Evolutionary conservation across 257 asterid genomes (phyloP), one percentile per base, ranked within the genome.

Genomic region (Nicotiana attenuata): DNA sequence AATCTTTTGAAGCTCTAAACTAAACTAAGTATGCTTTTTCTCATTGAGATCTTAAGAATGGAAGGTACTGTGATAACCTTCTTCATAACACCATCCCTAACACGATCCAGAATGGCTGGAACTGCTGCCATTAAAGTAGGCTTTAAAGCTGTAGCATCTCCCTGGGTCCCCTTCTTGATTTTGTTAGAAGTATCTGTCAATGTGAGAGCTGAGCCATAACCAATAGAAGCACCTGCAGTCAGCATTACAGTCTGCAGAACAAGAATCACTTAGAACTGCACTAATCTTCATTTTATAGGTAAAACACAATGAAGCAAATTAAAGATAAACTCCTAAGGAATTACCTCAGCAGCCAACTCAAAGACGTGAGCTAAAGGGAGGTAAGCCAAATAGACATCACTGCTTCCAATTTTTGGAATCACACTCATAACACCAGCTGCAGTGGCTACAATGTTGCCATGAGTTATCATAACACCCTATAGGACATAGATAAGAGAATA

Each of bases 391-490:
- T 92, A 95, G 73, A 87, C 89, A 87, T 95, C 99, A 82, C 80
- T 87, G 81, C 75, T 86, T 86, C 97, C 97, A 78, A 95, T 82
- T 55, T 77, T 60, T 5, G 99, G 99, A 85, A 95, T 87, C 82
- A 93, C 94, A 31, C 92, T 90, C 98, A 89, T 90, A 81, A 92
- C 99, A 53, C 97, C 99, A 85, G 98, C 97, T 59, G 97, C 91
- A 78, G 98, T 93, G 81, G 98, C 93, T 83, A 95, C 97, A 63
- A 91, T 89, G 91, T 93, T 95, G 45, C 97, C 97, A 82, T 95
- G 99, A 65, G 93, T 90, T 89, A 95, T 93, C 99, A 95, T 93
- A 87, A 95, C 98, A 83, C 98, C 98, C 98, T 95, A 83, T 66
- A 80, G 61, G 10, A 64, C 66, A 60, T 16, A 61, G 61, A 71